Percentiles rank a stretch among this genome's conserved stretches.
Evolutionary conservation across 2,329 filamentous ascomycete genomes (phyloP).

Genomic region (Neoascochyta sp.): DNA sequence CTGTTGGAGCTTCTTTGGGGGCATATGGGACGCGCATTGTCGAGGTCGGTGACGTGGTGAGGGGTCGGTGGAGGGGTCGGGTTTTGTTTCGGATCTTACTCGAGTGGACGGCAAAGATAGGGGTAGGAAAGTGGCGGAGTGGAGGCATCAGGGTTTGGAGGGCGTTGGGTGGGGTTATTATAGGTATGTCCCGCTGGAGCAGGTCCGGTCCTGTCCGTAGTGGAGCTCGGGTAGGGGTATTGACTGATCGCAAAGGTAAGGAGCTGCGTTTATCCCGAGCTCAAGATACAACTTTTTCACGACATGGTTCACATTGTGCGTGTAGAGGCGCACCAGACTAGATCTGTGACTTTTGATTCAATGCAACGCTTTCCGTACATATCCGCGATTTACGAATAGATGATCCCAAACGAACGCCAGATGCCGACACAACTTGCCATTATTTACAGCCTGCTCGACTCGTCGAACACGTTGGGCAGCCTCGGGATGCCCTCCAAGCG

Average conservation of each 20-base stretch:
- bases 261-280: too few species aligned
- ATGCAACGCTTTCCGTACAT: constrained; percentile 5
- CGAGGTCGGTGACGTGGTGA: constrained; percentile 5
- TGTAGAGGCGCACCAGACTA: too few species aligned
- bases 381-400: constrained; percentile 14
- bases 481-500: constrained; percentile 32
- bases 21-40: constrained; percentile 57
- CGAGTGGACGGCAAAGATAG: too few species aligned
- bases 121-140: too few species aligned
- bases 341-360: constrained; percentile 1
- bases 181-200: too few species aligned
- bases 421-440: constrained; percentile 3
- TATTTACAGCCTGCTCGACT: constrained; percentile 23
- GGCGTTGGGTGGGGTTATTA: too few species aligned
- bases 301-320: too few species aligned
- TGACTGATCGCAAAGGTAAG: too few species aligned
- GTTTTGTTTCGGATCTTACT: not conserved
- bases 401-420: constrained; percentile 9
- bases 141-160: too few species aligned
- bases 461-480: constrained; percentile 27
- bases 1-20: constrained; percentile 46
- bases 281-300: too few species aligned
- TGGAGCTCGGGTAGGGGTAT: too few species aligned
- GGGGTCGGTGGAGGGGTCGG: not conserved
- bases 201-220: too few species aligned